A percentile compares a stretch with the other conserved stretches of the same genome.
phyloP scores from a whole-genome alignment of 2,329 filamentous ascomycete species.

The Stagonosporopsis tanaceti region DNA sequence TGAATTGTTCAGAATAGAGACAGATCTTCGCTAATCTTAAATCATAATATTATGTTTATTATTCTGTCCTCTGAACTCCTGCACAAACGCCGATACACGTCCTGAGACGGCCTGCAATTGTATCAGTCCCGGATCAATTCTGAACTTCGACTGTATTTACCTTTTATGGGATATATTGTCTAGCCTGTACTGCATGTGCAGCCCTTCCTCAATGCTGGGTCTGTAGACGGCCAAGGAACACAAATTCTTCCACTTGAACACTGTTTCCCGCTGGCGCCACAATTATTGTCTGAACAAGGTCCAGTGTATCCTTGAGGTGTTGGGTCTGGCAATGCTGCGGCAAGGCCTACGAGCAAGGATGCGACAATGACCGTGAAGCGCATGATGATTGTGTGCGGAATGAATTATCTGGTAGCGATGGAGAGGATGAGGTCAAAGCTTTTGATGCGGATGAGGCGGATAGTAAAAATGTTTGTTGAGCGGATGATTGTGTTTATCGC shows the following conservation, averaged over 20 bases:
- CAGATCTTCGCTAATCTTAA: background rate
- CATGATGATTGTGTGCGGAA: conserved; percentile 1
- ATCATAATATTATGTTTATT: background rate
- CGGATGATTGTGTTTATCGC: background rate
- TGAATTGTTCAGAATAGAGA: too few relatives aligned
- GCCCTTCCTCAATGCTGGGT: conserved; percentile 20
- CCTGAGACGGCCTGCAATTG: background rate
- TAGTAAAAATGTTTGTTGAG: background rate
- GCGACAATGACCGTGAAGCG: conserved; percentile 11
- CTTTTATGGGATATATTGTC: background rate
- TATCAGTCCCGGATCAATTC: background rate
- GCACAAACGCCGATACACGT: background rate
- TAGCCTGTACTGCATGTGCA: conserved; percentile 18
- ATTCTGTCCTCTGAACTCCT: background rate
- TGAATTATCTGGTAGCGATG: background rate
- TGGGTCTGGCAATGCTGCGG: conserved; percentile 24
- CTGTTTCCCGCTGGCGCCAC: conserved; percentile 6
- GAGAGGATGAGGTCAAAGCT: background rate
- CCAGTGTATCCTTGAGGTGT: conserved; percentile 28
- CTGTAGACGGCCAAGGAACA: conserved; percentile 14
- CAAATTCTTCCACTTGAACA: conserved; percentile 2
- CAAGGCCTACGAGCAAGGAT: conserved; percentile 10
- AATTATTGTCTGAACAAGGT: conserved; percentile 13
- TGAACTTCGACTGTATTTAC: background rate
- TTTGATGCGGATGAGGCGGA: background rate